A percentile compares a stretch with the other conserved stretches of the same genome.
Conservation (phyloP, 192 early-diverging fungal genomes). For the Backusella luteola region DNA sequence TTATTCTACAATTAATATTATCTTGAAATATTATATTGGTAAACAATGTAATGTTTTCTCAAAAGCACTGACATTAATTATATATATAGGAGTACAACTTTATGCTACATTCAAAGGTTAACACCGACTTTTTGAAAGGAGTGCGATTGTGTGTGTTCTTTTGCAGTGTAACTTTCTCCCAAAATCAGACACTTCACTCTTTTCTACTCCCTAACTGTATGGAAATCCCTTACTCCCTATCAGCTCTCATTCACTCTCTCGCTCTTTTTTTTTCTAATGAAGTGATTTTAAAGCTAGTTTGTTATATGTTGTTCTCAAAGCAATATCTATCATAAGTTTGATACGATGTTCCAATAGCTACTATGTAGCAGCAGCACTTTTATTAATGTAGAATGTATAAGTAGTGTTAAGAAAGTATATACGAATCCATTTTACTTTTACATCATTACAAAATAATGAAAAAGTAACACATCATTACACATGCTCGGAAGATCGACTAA, state of each 20-base stretch:
- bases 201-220: not conserved
- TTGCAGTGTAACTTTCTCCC: not conserved
- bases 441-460: not conserved
- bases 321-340: not conserved
- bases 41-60: not conserved
- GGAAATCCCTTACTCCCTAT: not conserved
- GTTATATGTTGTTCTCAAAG: not conserved
- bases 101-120: not conserved
- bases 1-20: not conserved
- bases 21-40: not conserved
- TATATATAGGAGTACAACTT: not conserved
- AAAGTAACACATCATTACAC: not conserved
- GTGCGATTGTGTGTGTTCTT: not conserved
- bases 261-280: not conserved
- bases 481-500: not conserved
- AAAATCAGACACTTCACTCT: not conserved
- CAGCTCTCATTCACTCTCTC: not conserved
- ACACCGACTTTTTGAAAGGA: not conserved
- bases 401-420: not conserved
- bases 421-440: not conserved
- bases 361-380: not conserved
- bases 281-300: not conserved
- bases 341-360: not conserved
- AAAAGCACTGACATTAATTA: conserved; percentile 1
- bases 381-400: not conserved